Base-by-base conservation (phyloP, 1,284 basidiomycete genomes). In the Phlebopus sp. region DNA sequence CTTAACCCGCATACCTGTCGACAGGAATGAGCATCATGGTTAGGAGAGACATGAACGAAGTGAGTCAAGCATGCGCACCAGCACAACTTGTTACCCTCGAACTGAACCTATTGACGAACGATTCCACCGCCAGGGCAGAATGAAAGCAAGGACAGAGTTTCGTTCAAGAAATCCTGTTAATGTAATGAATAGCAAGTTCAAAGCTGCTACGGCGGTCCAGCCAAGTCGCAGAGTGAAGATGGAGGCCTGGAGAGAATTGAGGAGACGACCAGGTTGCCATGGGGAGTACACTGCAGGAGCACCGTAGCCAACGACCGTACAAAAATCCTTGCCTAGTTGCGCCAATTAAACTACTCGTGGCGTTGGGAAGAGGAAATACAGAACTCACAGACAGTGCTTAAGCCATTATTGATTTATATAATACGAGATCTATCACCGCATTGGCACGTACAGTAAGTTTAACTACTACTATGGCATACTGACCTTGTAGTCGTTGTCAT, bases 61-160 rank as follows among this genome's bases (percentile, higher is more conserved):
- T 29, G 1, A n/a, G n/a, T n/a, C n/a, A n/a, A n/a, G n/a, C n/a
- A 8, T 37, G 7, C 38, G 21, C 21, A 52, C 50, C 44, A 19
- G 39, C 38, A 21, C 42, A 50, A 40, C 21, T 23, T 23, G 21
- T 4, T 39, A 46, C 37, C 44, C 44, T 45, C 41, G 53, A 50
- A 46, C 54, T 57, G 52, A 54, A 57, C 47, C 49, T 55, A 59
- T 53, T 57, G 67, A 62, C 53, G 57, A 62, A 58, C 58, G 58
- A 62, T 64, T 59, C 58, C 61, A 73, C 75, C 78, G 58, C 77
- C 74, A 65, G 76, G 77, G 77, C 72, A 63, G 57, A 50, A 47
- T 38, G 51, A 15, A 11, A 62, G 39, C 34, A 23, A 43, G 21
- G 19, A 10, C 2, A 38, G 27, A 44, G 34, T 25, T 42, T 32